Evolutionary conservation across 78 protist species (phyloP).

Genomic region (Tieghemostelium lacteum): DNA sequence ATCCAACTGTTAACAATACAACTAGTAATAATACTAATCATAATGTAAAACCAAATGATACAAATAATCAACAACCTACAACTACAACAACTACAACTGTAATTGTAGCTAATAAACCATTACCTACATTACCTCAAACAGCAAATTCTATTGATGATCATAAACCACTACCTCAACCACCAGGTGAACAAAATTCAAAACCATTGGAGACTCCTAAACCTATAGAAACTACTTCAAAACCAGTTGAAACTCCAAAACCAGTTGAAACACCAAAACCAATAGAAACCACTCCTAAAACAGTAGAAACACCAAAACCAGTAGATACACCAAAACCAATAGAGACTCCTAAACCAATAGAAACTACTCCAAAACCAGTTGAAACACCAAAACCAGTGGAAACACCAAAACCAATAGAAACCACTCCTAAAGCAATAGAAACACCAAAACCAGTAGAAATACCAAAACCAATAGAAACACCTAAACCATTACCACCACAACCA

Average conservation of each 20-base stretch:
- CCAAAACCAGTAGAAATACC: neutral
- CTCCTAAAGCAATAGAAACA: neutral
- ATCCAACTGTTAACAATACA: neutral
- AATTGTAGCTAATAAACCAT: no score
- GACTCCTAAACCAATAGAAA: no score
- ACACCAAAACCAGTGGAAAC: neutral
- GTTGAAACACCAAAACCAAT: neutral
- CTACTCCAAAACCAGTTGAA: neutral
- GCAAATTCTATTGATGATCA: neutral
- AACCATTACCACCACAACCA: neutral
- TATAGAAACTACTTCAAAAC: neutral
- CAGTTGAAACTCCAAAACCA: neutral
- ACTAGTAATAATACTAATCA: neutral
- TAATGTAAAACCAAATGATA: no score
- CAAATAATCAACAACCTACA: no score
- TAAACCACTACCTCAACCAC: neutral
- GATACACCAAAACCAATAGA: neutral
- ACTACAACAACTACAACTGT: no score
- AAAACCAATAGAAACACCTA: neutral
- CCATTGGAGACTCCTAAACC: neutral
- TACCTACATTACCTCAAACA: neutral
- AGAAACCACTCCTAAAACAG: neutral
- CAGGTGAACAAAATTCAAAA: neutral
- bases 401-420: neutral
- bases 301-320: neutral